Evolutionary conservation across 176 grass and related monocot species (phyloP).

Genomic region (Eleusine indica): DNA sequence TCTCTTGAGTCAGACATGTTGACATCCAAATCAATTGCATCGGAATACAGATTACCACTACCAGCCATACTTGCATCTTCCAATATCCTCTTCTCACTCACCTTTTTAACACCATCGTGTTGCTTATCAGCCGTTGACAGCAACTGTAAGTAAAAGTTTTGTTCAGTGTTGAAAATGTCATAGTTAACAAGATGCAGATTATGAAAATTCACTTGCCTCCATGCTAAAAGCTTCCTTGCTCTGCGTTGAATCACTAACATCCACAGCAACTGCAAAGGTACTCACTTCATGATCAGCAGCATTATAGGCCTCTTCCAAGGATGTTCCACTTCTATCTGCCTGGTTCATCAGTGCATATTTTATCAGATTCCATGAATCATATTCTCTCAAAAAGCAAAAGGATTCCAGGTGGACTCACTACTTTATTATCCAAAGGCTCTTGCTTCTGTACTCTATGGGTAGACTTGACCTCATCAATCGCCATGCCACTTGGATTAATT

Average conservation of each 20-base stretch:
- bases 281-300: conserved; percentile 5
- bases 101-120: conserved; percentile 27
- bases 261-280: conserved; percentile 10
- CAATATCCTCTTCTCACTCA: conserved; percentile 22
- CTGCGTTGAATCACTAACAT: conserved; percentile 15
- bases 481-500: conserved; percentile 1
- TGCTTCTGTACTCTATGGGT: conserved; percentile 33
- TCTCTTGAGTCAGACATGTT: neutral
- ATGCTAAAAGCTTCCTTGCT: conserved; percentile 13
- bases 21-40: neutral
- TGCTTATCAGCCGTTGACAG: conserved; percentile 35
- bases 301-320: conserved; percentile 20
- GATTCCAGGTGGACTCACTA: conserved; percentile 44
- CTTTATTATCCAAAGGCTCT: conserved; percentile 25
- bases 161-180: conserved; percentile 5
- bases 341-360: conserved; percentile 29
- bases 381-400: neutral
- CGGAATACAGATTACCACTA: conserved; percentile 30
- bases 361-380: conserved; percentile 32
- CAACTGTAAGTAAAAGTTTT: conserved; percentile 26
- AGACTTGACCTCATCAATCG: conserved; percentile 24
- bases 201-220: conserved; percentile 32
- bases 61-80: conserved; percentile 23
- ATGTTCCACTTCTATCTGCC: conserved; percentile 31
- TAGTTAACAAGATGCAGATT: conserved; percentile 19